These are phyloP conservation scores for Linnemannia zychae DNA, from an alignment of 192 early-diverging fungal genomes.

Conservation along the genomic window DNA sequence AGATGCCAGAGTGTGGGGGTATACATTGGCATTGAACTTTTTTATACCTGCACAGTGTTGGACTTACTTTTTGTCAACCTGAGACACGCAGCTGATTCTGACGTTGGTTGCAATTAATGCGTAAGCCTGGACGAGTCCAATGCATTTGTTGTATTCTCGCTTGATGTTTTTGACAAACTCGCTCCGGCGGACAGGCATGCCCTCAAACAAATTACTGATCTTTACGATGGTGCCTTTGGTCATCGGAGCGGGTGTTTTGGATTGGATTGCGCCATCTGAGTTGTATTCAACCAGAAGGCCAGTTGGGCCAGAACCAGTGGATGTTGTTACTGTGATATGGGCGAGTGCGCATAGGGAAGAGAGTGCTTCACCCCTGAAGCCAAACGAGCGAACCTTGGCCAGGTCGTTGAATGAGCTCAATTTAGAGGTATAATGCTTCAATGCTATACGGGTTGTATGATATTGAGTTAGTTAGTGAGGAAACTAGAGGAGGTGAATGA, in stretches of 20 bases:
- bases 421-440: constrained; percentile 95
- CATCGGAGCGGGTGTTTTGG: constrained; percentile 37
- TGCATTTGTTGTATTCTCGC: constrained; percentile 82
- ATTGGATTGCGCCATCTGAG: constrained; percentile 62
- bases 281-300: constrained; percentile 83
- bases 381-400: constrained; percentile 83
- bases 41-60: not conserved
- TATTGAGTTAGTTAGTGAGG: not conserved
- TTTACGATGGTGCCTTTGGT: constrained; percentile 84
- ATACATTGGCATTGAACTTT: not conserved
- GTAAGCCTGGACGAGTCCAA: constrained; percentile 88
- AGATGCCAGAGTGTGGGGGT: not conserved
- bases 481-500: not conserved
- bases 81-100: constrained; percentile 75
- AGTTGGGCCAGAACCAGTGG: constrained; percentile 67
- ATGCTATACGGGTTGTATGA: constrained; percentile 58
- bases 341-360: constrained; percentile 89
- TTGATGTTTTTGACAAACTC: constrained; percentile 91
- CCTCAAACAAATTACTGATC: constrained; percentile 81
- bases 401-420: constrained; percentile 84
- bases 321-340: constrained; percentile 75
- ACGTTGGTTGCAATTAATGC: constrained; percentile 79
- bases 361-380: constrained; percentile 95
- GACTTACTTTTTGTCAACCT: constrained; percentile 67
- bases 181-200: constrained; percentile 86